These are phyloP conservation scores for Mycena metata DNA, from an alignment of 768 basidiomycete genomes.

Conservation along the genomic window DNA sequence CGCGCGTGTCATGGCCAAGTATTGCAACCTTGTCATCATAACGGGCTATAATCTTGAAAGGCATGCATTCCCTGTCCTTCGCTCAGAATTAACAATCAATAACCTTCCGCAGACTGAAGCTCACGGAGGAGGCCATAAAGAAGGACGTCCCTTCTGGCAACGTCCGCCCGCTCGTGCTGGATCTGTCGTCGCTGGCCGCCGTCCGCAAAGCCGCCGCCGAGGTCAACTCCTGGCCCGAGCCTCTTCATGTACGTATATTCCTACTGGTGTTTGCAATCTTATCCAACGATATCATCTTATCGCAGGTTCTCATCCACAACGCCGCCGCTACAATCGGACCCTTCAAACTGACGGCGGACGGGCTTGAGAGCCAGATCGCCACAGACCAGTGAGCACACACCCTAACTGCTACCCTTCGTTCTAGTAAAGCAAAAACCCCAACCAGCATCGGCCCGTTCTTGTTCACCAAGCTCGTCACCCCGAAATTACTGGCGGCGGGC, in stretches of 20 bases:
- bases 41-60: conserved; percentile 18
- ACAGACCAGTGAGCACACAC: neutral
- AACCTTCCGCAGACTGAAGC: conserved; percentile 6
- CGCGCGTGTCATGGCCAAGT: conserved; percentile 7
- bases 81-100: no score
- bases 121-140: conserved; percentile 15
- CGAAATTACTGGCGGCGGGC: conserved; percentile 7
- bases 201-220: conserved; percentile 22
- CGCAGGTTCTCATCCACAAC: conserved; percentile 27
- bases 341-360: conserved; percentile 20
- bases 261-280: neutral
- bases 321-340: conserved; percentile 14
- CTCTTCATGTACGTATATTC: conserved; percentile 17
- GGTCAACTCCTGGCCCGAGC: conserved; percentile 29
- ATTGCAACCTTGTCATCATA: conserved; percentile 18
- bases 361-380: conserved; percentile 26
- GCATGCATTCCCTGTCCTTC: neutral
- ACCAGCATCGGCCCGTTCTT: conserved; percentile 27
- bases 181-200: conserved; percentile 18
- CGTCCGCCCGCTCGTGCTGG: conserved; percentile 11
- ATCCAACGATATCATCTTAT: neutral
- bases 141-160: conserved; percentile 3
- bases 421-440: no score
- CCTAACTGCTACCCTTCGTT: no score
- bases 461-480: conserved; percentile 43